Percentiles rank a stretch among this genome's conserved stretches.
phyloP scores from a whole-genome alignment of 208 protist genomes.

The Herpetomonas muscarum region DNA sequence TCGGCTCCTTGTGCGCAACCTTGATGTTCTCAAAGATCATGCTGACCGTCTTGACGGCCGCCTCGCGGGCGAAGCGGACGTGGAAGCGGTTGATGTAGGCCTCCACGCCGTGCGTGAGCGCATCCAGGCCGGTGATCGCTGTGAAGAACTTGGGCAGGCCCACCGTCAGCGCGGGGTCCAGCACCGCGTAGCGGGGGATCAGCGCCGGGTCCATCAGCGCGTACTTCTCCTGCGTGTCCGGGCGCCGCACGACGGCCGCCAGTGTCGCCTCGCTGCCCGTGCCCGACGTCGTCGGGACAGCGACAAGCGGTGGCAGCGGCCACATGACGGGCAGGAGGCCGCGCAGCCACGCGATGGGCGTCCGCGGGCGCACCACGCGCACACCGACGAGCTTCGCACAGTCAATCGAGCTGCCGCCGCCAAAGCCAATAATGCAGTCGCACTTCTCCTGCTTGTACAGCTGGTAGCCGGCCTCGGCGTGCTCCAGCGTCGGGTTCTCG shows the following conservation, averaged over 20 bases:
- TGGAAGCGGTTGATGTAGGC: constrained; percentile 59
- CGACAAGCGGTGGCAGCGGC: constrained; percentile 44
- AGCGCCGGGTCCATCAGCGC: constrained; percentile 59
- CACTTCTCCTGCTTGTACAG: constrained; percentile 36
- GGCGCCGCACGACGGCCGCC: constrained; percentile 63
- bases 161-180: constrained; percentile 73
- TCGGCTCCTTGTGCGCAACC: constrained; percentile 39
- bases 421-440: constrained; percentile 72
- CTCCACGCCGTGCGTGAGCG: constrained; percentile 82
- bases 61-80: constrained; percentile 30
- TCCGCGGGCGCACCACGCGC: constrained; percentile 42
- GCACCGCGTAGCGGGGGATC: constrained; percentile 58
- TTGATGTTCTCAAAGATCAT: constrained; percentile 56
- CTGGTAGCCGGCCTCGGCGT: constrained; percentile 30
- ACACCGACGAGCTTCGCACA: constrained; percentile 76
- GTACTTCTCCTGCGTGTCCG: constrained; percentile 50
- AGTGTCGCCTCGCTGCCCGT: constrained; percentile 87
- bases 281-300: constrained; percentile 81
- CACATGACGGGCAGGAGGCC: constrained; percentile 44
- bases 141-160: constrained; percentile 69
- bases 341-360: constrained; percentile 34
- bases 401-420: constrained; percentile 86
- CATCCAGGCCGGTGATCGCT: constrained; percentile 81
- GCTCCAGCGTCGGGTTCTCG: constrained; percentile 44
- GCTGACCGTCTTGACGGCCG: constrained; percentile 36